Percentiles rank a stretch among this genome's conserved stretches.
These are phyloP conservation scores for Alternaria metachromatica DNA, from an alignment of 2,329 filamentous ascomycete species.

Conservation along the genomic window DNA sequence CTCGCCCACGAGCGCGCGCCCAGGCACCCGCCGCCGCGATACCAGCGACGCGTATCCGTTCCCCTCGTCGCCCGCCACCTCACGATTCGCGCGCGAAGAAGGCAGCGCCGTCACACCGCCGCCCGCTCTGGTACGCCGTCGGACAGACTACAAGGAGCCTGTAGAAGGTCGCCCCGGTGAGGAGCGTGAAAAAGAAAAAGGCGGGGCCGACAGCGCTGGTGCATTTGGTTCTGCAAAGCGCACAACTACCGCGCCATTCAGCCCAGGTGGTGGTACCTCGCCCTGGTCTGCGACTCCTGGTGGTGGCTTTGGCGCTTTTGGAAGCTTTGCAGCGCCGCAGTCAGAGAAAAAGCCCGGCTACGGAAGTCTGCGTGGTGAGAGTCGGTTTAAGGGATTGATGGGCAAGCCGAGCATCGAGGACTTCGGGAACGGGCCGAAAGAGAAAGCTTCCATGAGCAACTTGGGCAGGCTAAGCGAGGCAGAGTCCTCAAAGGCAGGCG, in stretches of 20 bases:
- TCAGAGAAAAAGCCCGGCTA: slow-evolving; percentile 74
- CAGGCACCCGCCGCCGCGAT: slow-evolving; percentile 80
- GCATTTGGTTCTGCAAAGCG: slow-evolving; percentile 64
- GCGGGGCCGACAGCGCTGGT: slow-evolving; percentile 48
- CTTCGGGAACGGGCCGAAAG: slow-evolving; percentile 58
- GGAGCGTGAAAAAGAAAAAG: slow-evolving; percentile 59
- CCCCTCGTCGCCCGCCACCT: slow-evolving; percentile 66
- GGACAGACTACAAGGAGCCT: slow-evolving; percentile 66
- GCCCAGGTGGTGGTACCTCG: slow-evolving; percentile 58
- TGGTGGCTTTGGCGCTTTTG: slow-evolving; percentile 80
- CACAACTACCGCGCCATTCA: slow-evolving; percentile 62
- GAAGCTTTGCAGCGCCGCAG: slow-evolving; percentile 73
- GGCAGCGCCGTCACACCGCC: slow-evolving; percentile 66
- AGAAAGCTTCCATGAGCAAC: slow-evolving; percentile 62
- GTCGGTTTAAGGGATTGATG: slow-evolving; percentile 84
- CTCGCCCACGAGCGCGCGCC: slow-evolving; percentile 76
- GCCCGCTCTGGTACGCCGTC: slow-evolving; percentile 64
- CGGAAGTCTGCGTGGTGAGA: slow-evolving; percentile 74
- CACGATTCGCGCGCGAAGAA: slow-evolving; percentile 70
- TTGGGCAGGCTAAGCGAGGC: slow-evolving; percentile 62
- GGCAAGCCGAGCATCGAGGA: slow-evolving; percentile 78
- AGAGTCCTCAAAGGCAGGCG: slow-evolving; percentile 55
- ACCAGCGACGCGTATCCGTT: slow-evolving; percentile 73
- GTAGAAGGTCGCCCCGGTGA: slow-evolving; percentile 52
- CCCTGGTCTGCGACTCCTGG: slow-evolving; percentile 67